Conservation (phyloP, 2,329 filamentous ascomycete genomes). For the Truncatella angustata region DNA sequence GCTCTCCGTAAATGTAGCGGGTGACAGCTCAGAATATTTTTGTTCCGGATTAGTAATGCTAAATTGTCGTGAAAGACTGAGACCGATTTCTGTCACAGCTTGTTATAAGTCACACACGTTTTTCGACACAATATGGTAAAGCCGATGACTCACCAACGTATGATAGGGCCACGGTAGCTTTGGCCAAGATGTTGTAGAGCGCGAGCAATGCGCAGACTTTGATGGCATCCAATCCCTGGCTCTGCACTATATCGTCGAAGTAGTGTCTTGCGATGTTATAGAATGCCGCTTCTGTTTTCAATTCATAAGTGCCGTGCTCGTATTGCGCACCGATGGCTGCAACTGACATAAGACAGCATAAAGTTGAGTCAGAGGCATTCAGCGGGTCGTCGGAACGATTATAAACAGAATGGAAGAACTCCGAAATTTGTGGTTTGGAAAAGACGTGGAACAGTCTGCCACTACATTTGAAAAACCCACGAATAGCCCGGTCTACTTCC, state of each 20-base stretch:
- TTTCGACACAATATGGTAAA: too few species aligned
- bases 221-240: conserved; percentile 24
- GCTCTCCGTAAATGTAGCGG: background rate
- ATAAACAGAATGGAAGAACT: conserved; percentile 18
- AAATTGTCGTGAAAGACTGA: conserved; percentile 16
- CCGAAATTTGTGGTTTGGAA: conserved; percentile 18
- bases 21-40: background rate
- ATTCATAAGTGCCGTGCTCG: conserved; percentile 16
- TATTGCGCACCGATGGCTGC: conserved; percentile 28
- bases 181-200: conserved; percentile 29
- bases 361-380: conserved; percentile 10
- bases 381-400: conserved; percentile 10
- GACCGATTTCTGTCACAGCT: conserved; percentile 21
- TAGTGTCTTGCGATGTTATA: conserved; percentile 26
- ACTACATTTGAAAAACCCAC: conserved; percentile 24
- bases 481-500: conserved; percentile 14
- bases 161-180: conserved; percentile 24
- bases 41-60: background rate
- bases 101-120: background rate
- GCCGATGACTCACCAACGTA: conserved; percentile 23
- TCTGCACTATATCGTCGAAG: conserved; percentile 24
- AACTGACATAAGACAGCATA: conserved; percentile 24
- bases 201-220: conserved; percentile 28
- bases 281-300: conserved; percentile 15
- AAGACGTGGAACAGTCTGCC: conserved; percentile 29